Evolutionary conservation across 1,284 basidiomycete genomes (phyloP).

Genomic region (Sporisorium reilianum): DNA sequence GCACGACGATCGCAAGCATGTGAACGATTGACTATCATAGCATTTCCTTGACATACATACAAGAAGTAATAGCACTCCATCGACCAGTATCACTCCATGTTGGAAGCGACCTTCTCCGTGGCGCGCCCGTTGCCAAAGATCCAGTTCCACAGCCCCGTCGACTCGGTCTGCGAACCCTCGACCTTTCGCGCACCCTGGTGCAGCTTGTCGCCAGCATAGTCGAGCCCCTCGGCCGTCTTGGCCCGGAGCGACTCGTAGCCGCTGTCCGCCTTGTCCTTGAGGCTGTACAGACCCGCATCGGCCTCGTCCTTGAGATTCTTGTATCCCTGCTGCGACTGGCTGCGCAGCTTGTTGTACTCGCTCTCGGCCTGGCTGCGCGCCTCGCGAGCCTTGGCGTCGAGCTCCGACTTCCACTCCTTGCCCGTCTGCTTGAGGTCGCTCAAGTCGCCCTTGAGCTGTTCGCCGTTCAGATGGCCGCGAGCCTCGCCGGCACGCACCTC

Average conservation of each 20-base stretch:
- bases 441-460: slow-evolving; percentile 20
- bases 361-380: slow-evolving; percentile 40
- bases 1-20: not conserved
- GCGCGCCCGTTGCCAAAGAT: slow-evolving; percentile 47
- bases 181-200: slow-evolving; percentile 42
- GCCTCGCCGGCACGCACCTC: slow-evolving; percentile 39
- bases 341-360: slow-evolving; percentile 26
- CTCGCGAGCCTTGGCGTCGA: slow-evolving; percentile 35
- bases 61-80: not conserved
- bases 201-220: slow-evolving; percentile 48
- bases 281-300: slow-evolving; percentile 34
- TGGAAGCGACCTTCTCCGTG: slow-evolving; percentile 46
- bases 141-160: slow-evolving; percentile 50
- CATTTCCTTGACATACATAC: slow-evolving; percentile 2
- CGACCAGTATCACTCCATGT: slow-evolving; percentile 29
- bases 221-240: slow-evolving; percentile 43
- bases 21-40: not conserved
- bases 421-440: slow-evolving; percentile 42
- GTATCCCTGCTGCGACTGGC: slow-evolving; percentile 41
- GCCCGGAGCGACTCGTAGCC: slow-evolving; percentile 32
- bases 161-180: slow-evolving; percentile 35
- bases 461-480: slow-evolving; percentile 16
- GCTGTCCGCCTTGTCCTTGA: slow-evolving; percentile 40
- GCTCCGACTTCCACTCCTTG: slow-evolving; percentile 40
- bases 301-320: slow-evolving; percentile 45